Base-by-base conservation (phyloP, 1,284 basidiomycete species). In the Sporisorium exsertum region DNA sequence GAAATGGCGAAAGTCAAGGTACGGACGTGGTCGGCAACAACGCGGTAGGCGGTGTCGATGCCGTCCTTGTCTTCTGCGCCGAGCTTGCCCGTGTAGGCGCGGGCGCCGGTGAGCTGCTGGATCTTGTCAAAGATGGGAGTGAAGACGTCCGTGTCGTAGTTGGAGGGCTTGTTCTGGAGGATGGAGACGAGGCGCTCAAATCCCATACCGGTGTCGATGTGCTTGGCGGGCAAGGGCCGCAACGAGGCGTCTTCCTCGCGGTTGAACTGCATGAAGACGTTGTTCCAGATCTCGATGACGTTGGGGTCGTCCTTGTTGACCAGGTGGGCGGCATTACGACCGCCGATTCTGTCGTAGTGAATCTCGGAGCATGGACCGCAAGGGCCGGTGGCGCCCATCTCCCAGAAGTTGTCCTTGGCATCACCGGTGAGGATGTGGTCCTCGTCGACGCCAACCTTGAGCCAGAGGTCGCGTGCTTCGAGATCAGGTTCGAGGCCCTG, bases 321-420 rank as follows among this genome's bases (percentile, higher is more conserved):
- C 58, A 97, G 91, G 81, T 92, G 88, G 6, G 95, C 90, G 49
- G 95, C 96, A 83, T 98, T 94, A 58, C 96, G 91, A 40, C 92
- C 93, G 49, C 96, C 96, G 81, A 99, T 94, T 50, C 95, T 91
- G 87, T 99, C 96, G 84, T 91, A 97, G 87, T 99, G 96, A 78
- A 99, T 93, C 87, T 99, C 96, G 82, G 94, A 94, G 89, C 95
- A 99, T 45, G 96, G 97, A 20, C 96, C 96, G 81, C 96, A 99
- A 12, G 96, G 96, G 10, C 96, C 96, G 29, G 95, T 97, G 3
- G 94, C 92, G 72, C 96, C 96, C 96, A 99, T 99, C 87, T 99
- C 95, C 96, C 96, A 99, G 86, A 99, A 99, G 88, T 99, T 99
- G 87, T 98, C 95, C 86, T 97, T 97, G 8, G 94, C 93, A 83